phyloP scores from a whole-genome alignment of 495 filamentous ascomycete genomes.

The Jackrogersella minutella region DNA sequence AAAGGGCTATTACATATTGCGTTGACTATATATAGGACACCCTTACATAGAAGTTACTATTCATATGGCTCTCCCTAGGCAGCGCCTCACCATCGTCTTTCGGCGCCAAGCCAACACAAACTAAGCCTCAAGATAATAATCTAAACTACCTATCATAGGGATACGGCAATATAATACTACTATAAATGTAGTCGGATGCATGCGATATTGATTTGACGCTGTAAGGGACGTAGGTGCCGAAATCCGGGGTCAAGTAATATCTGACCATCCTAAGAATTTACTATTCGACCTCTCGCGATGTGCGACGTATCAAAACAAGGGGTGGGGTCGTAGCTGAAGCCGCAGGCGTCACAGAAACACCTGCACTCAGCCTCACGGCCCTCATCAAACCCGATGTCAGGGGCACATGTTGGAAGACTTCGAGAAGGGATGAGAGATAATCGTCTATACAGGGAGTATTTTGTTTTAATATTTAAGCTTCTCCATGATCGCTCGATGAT shows the following conservation, averaged over 20 bases:
- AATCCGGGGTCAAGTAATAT: constrained; percentile 7
- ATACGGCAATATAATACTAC: neutral
- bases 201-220: constrained; percentile 1
- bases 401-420: constrained; percentile 12
- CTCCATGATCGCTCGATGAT: constrained; percentile 29
- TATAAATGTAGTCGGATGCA: neutral
- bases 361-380: constrained; percentile 34
- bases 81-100: neutral
- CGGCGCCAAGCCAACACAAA: constrained; percentile 6
- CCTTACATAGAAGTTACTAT: neutral
- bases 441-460: neutral
- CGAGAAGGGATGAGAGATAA: constrained; percentile 3
- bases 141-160: neutral
- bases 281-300: constrained; percentile 10
- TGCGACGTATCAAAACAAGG: constrained; percentile 39
- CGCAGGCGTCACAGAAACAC: constrained; percentile 31
- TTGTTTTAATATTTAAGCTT: constrained; percentile 32
- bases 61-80: neutral
- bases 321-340: constrained; percentile 34
- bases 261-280: neutral
- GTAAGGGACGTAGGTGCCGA: neutral
- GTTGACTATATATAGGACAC: neutral
- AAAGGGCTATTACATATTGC: neutral
- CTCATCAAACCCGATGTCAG: constrained; percentile 24
- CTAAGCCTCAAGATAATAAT: neutral